Conservation (phyloP, 768 basidiomycete species). For the Termitomyces titanicus region DNA sequence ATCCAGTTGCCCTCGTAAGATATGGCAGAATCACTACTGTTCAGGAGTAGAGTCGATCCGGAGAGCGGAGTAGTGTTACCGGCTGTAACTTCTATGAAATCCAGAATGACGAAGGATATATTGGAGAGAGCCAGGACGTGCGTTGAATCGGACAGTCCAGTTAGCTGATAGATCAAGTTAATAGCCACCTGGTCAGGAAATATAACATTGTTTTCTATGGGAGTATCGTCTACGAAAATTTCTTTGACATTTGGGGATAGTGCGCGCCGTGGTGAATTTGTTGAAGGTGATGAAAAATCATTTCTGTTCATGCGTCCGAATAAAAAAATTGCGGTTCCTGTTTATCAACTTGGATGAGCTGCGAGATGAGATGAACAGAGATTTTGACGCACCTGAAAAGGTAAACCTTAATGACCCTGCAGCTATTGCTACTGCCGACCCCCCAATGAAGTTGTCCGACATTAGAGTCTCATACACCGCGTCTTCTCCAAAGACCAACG, state of each 20-base stretch:
- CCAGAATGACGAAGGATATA: not conserved
- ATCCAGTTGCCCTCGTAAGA: not conserved
- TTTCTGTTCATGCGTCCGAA: not conserved
- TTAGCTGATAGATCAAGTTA: not conserved
- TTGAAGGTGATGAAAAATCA: not conserved
- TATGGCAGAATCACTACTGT: not conserved
- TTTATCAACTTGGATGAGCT: not conserved
- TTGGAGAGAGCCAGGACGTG: not conserved
- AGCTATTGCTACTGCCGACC: not conserved
- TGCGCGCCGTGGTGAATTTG: not conserved
- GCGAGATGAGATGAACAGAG: not conserved
- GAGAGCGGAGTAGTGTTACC: not conserved
- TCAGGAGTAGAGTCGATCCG: not conserved
- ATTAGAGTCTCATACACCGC: not conserved
- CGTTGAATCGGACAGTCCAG: not conserved
- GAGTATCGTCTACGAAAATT: not conserved
- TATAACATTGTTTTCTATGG: not conserved
- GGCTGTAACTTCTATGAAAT: not conserved
- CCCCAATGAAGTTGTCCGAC: not conserved
- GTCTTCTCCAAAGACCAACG: not conserved
- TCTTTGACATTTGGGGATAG: not conserved
- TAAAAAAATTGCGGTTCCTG: not conserved
- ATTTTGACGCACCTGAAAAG: not conserved
- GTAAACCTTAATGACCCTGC: not conserved
- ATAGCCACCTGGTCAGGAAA: not conserved